Base-by-base conservation (phyloP, 73 alveolate species). In the Breviolum minutum region DNA sequence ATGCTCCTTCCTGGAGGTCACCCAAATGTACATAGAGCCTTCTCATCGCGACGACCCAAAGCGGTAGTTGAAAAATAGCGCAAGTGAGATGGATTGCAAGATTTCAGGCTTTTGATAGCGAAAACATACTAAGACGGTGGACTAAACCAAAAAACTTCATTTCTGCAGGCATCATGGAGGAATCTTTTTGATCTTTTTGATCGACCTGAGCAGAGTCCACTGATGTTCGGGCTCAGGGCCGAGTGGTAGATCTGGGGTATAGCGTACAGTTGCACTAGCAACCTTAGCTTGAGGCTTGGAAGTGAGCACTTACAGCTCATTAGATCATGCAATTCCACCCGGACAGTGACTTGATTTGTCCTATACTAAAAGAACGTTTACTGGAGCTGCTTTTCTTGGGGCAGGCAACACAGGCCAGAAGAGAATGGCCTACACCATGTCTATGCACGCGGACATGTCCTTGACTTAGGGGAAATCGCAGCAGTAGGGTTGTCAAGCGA, bases 351-450 rank as follows among this genome's bases (percentile, higher is more conserved):
- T 40, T 40, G 54, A 40, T 40, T 40, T 40, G 54, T 40, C 54
- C n/a, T n/a, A n/a, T 40, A 40, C 54, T 40, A 40, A 40, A 40
- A 40, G 54, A 40, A 40, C 54, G 54, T 40, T 40, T 40, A 40
- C 54, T 40, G 54, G 54, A 40, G 54, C 54, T 40, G 54, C 54
- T 40, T 40, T 40, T 22, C 26, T 8, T 81, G 66, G 66, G 90
- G 24, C 90, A 81, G 90, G 90, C 90, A 14, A 61, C 9, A 26
- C 76, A 22, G 54, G 14, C 73, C 71, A 62, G 92, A 16, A 60
- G 30, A 48, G 27, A 8, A 83, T 83, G 92, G 92, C 92, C 61
- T 83, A 83, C 92, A 81, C 90, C 90, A 83, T 83, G 92, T 71
- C 60, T 24, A 61, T 60, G 92, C 92, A 83, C 62, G 76, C 62